Evolutionary conservation across 345 rosid species (phyloP).

Genomic region (Syzygium jambos): DNA sequence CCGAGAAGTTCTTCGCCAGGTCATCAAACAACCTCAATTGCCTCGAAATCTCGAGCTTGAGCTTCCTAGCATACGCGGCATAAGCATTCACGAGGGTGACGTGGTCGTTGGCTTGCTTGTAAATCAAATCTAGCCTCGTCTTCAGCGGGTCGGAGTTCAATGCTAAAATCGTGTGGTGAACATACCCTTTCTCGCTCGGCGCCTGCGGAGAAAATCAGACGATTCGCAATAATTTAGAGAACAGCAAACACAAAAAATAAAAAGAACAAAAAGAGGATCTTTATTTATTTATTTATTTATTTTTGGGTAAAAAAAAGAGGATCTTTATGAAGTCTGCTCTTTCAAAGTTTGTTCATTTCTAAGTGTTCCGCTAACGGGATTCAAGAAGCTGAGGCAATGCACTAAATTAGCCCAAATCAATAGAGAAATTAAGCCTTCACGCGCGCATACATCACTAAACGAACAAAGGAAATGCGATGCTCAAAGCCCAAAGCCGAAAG

Average conservation of each 20-base stretch:
- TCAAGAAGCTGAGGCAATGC: background rate
- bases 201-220: slow-evolving; percentile 22
- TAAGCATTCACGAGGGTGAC: slow-evolving; percentile 70
- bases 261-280: too few species aligned
- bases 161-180: slow-evolving; percentile 59
- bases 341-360: background rate
- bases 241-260: background rate
- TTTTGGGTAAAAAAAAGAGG: background rate
- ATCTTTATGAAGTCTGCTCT: background rate
- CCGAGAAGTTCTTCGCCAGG: slow-evolving; percentile 57
- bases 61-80: slow-evolving; percentile 90
- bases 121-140: slow-evolving; percentile 76
- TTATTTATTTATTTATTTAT: too few species aligned
- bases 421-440: background rate
- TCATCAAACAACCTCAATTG: slow-evolving; percentile 72
- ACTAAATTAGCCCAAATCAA: background rate
- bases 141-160: slow-evolving; percentile 75
- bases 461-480: background rate
- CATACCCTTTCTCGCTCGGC: slow-evolving; percentile 46
- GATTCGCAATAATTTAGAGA: background rate
- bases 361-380: background rate
- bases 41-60: slow-evolving; percentile 75
- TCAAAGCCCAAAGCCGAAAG: background rate
- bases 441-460: background rate
- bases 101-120: slow-evolving; percentile 87